These are phyloP conservation scores for Beta vulgaris DNA, from an alignment of 148 eudicot species.

Conservation along the genomic window DNA sequence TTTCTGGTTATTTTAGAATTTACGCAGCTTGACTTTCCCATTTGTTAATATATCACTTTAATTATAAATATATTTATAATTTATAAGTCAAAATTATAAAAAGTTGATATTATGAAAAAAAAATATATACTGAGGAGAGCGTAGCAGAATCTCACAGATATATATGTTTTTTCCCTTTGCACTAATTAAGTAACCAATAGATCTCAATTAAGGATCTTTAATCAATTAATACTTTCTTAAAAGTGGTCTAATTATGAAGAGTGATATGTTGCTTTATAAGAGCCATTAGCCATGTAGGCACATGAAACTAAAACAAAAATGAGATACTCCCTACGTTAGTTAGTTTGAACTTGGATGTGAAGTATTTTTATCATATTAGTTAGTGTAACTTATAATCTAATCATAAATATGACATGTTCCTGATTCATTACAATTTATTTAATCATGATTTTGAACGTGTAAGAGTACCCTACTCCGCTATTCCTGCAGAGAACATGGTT, in stretches of 20 bases:
- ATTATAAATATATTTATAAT: too few species aligned
- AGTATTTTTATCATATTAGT: not conserved
- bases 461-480: constrained; percentile 19
- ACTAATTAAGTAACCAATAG: too few species aligned
- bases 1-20: too few species aligned
- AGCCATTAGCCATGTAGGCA: not conserved
- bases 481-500: constrained; percentile 30
- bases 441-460: constrained; percentile 27
- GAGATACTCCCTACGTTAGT: not conserved
- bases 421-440: not conserved
- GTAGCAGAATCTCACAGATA: too few species aligned
- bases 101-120: too few species aligned
- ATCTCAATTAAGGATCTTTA: not conserved
- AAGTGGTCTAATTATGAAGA: not conserved
- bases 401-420: not conserved
- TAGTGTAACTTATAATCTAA: not conserved
- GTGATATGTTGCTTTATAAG: not conserved
- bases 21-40: too few species aligned
- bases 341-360: too few species aligned
- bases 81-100: too few species aligned
- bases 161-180: too few species aligned
- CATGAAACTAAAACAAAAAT: not conserved
- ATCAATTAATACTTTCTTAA: not conserved
- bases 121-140: too few species aligned
- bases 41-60: too few species aligned